These are phyloP conservation scores for Cladorrhinum sp. DNA, from an alignment of 2,329 filamentous ascomycete genomes.

Conservation along the genomic window DNA sequence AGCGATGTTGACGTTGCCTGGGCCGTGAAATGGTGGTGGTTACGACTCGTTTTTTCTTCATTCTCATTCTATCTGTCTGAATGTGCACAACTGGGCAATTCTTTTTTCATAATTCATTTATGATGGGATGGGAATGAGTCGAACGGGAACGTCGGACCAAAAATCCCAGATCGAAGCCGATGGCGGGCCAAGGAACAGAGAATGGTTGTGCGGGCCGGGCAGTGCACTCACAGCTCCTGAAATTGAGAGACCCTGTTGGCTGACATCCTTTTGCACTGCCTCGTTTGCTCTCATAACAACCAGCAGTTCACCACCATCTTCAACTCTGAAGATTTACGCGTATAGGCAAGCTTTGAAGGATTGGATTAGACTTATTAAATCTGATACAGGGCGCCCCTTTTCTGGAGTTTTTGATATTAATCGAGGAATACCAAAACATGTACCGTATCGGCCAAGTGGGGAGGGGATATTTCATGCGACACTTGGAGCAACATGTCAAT, in stretches of 20 bases:
- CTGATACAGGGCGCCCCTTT: constrained; percentile 3
- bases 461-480: background rate
- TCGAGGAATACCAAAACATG: too few species aligned
- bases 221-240: constrained; percentile 11
- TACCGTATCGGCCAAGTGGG: background rate
- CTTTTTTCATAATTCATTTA: background rate
- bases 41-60: background rate
- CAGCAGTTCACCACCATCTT: background rate
- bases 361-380: constrained; percentile 4
- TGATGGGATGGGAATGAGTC: background rate
- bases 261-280: constrained; percentile 17
- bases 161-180: background rate
- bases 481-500: background rate
- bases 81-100: constrained; percentile 11
- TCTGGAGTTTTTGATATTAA: background rate
- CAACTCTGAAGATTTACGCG: background rate
- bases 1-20: constrained; percentile 3
- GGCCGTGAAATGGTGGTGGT: background rate
- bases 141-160: background rate
- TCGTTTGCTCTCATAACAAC: constrained; percentile 7
- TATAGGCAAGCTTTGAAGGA: background rate
- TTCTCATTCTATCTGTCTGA: background rate
- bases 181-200: background rate
- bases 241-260: constrained; percentile 13
- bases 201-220: constrained; percentile 5